Evolutionary conservation across 2,329 filamentous ascomycete genomes (phyloP).

Genomic region (Ophiostoma fasciatum): DNA sequence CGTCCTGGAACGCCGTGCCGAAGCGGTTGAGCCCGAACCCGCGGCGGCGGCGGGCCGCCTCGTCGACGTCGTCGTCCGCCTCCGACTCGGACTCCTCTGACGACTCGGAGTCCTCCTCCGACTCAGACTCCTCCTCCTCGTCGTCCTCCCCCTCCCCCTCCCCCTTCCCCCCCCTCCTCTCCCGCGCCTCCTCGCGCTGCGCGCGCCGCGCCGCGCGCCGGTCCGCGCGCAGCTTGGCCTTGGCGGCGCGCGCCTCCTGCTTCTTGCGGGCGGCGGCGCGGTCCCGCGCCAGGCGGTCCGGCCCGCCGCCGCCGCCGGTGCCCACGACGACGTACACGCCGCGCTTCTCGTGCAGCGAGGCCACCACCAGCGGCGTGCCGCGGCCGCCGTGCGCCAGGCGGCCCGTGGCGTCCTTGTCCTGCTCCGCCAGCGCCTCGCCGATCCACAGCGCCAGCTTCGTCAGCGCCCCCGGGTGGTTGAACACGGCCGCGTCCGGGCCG

Average conservation of each 20-base stretch:
- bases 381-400: slow-evolving; percentile 52
- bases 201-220: slow-evolving; percentile 40
- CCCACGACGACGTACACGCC: slow-evolving; percentile 89
- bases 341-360: slow-evolving; percentile 71
- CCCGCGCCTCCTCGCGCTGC: slow-evolving; percentile 45
- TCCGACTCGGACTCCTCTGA: slow-evolving; percentile 25
- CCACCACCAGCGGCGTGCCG: slow-evolving; percentile 78
- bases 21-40: slow-evolving; percentile 77
- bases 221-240: slow-evolving; percentile 47
- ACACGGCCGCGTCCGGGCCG: slow-evolving; percentile 78
- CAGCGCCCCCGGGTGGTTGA: slow-evolving; percentile 81
- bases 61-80: slow-evolving; percentile 33
- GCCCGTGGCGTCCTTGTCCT: slow-evolving; percentile 65
- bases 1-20: slow-evolving; percentile 89
- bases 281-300: slow-evolving; percentile 50
- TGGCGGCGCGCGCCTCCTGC: slow-evolving; percentile 47
- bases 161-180: slow-evolving; percentile 24
- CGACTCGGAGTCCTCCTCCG: slow-evolving; percentile 16
- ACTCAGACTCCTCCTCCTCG: slow-evolving; percentile 31
- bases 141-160: slow-evolving; percentile 21
- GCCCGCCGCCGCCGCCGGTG: slow-evolving; percentile 72
- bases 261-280: slow-evolving; percentile 50
- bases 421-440: slow-evolving; percentile 77
- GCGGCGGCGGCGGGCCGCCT: slow-evolving; percentile 13
- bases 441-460: slow-evolving; percentile 93